Conservation (phyloP, 2,329 filamentous ascomycete genomes). For the Ramichloridium luteum region DNA sequence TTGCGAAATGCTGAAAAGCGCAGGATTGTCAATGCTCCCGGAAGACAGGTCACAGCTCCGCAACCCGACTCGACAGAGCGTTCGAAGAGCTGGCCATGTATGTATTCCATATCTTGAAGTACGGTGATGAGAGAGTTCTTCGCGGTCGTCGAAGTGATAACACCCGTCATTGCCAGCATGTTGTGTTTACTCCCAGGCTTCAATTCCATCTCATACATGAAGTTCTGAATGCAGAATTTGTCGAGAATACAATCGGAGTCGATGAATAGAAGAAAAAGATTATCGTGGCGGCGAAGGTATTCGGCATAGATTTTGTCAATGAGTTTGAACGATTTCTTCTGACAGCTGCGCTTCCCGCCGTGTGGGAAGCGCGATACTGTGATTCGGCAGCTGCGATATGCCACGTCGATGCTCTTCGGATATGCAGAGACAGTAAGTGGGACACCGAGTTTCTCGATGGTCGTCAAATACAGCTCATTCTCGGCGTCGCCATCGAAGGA, state of each 20-base stretch:
- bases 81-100: constrained; percentile 93
- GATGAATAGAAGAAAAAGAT: constrained; percentile 91
- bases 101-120: constrained; percentile 95
- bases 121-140: constrained; percentile 83
- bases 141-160: constrained; percentile 87
- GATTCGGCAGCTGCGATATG: constrained; percentile 68
- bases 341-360: constrained; percentile 85
- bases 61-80: constrained; percentile 90
- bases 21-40: constrained; percentile 87
- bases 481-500: constrained; percentile 88
- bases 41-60: constrained; percentile 86
- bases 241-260: constrained; percentile 95
- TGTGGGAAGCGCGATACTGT: constrained; percentile 88
- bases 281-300: constrained; percentile 77
- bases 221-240: constrained; percentile 84
- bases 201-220: constrained; percentile 97
- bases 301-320: constrained; percentile 86
- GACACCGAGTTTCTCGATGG: constrained; percentile 73
- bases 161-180: constrained; percentile 95
- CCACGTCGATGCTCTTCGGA: constrained; percentile 80
- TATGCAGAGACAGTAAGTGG: constrained; percentile 64
- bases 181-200: constrained; percentile 83
- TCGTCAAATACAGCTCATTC: constrained; percentile 78
- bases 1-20: constrained; percentile 91
- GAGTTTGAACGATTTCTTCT: constrained; percentile 84